A percentile compares a stretch with the other conserved stretches of the same genome.
These are phyloP conservation scores for Fusarium cicatricum DNA, from an alignment of 2,329 filamentous ascomycete species.

Conservation along the genomic window DNA sequence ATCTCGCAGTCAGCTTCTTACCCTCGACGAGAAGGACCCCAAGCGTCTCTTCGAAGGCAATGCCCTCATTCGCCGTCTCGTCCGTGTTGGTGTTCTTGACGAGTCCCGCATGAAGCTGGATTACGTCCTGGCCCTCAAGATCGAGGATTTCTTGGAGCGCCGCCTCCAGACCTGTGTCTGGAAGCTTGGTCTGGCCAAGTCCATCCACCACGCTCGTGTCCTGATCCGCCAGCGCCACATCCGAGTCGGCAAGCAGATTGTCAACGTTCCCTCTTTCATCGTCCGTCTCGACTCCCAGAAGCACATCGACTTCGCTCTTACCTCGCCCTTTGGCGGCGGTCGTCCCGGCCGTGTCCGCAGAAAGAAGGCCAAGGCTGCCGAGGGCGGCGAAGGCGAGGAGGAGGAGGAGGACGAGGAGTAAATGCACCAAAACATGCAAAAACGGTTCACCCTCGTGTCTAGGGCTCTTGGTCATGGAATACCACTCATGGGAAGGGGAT, in stretches of 20 bases:
- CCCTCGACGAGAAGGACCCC: slow-evolving; percentile 99
- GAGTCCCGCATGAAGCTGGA: slow-evolving; percentile 99
- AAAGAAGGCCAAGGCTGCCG: slow-evolving; percentile 99
- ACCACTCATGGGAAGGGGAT: slow-evolving; percentile 51
- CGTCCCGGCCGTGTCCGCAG: slow-evolving; percentile 97
- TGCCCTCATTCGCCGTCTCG: slow-evolving; percentile 99
- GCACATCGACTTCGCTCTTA: slow-evolving; percentile 99
- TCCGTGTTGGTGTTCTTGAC: slow-evolving; percentile 99
- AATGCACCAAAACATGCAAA: slow-evolving; percentile 49
- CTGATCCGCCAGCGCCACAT: slow-evolving; percentile 99
- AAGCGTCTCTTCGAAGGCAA: slow-evolving; percentile 99
- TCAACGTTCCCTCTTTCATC: slow-evolving; percentile 99
- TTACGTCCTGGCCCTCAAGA: slow-evolving; percentile 99
- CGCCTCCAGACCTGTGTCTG: slow-evolving; percentile 99
- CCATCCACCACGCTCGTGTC: slow-evolving; percentile 99
- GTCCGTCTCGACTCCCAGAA: slow-evolving; percentile 99
- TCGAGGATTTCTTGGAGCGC: slow-evolving; percentile 99
- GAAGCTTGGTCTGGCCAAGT: slow-evolving; percentile 99
- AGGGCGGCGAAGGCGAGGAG: slow-evolving; percentile 80
- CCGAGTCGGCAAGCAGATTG: slow-evolving; percentile 99
- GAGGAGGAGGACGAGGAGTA: slow-evolving; percentile 88
- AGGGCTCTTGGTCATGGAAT: slow-evolving; percentile 45
- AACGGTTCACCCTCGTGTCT: slow-evolving; percentile 43
- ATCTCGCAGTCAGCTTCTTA: slow-evolving; percentile 88
- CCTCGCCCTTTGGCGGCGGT: slow-evolving; percentile 96